Evolutionary conservation across 163 green algal genomes (phyloP), one percentile per base, ranked within the genome.

Genomic region (Scenedesmus sp.): DNA sequence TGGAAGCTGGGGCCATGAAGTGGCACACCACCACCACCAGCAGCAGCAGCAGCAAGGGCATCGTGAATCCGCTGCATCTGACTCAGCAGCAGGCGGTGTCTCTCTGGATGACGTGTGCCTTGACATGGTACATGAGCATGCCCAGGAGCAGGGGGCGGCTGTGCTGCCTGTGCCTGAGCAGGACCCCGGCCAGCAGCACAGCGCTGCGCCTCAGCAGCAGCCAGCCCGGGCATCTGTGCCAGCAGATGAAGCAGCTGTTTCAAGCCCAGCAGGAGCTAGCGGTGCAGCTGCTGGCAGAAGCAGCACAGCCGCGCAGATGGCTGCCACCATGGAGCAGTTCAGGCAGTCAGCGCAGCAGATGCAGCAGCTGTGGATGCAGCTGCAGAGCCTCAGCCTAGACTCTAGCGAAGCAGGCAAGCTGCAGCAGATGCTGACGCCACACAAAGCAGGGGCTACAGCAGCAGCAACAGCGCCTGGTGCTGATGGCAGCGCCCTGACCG

Each of bases 341-440:
- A 82, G 59, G 62, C 88, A 92, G 81, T 88, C 18, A 10, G 46
- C 54, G 54, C 52, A 79, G 62, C 57, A 92, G 81, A 73, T 92
- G 82, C 88, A 92, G 88, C 56, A 77, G 76, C 60, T 91, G 57
- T 87, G 74, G 87, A 2, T 55, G 74, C 52, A 91, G 55, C 73
- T 91, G 87, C 87, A 91, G 87, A 77, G 12, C n/a, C 34, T 79
- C 26, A 87, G 57, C n/a, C 55, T 91, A 54, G 87, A 87, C 67
- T 18, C 46, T 4, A 6, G 87, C 13, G 76, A 77, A 18, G 76
- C 76, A 16, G 54, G 8, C 23, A 54, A 91, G 87, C 87, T 91
- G 56, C 56, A 79, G 57, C 74, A 84, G 34, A 10, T 91, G 74
- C 87, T 91, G 13, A 91, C 87, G 54, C 87, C 74, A n/a, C 74